Percentiles rank a stretch among this genome's conserved stretches.
Evolutionary conservation across 1,284 basidiomycete genomes (phyloP).

Genomic region (Spongispora temasekensis): DNA sequence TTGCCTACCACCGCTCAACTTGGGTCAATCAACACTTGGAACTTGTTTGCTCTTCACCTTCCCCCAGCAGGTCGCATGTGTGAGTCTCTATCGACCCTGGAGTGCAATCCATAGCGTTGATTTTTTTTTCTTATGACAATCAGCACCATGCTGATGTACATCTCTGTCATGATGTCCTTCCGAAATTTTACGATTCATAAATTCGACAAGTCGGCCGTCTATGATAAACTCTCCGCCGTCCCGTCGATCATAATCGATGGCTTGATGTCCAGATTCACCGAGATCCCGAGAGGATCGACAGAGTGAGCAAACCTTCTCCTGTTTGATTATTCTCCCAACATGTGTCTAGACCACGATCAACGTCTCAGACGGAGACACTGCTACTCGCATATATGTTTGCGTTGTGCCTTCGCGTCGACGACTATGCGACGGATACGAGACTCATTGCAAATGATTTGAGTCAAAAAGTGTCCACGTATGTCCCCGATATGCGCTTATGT

Average conservation of each 20-base stretch:
- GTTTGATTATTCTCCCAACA: conserved; percentile 1
- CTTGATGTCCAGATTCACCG: conserved; percentile 79
- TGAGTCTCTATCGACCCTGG: conserved; percentile 35
- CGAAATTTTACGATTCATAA: conserved; percentile 47
- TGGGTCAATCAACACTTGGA: conserved; percentile 70
- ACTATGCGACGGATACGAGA: conserved; percentile 69
- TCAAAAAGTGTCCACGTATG: conserved; percentile 64
- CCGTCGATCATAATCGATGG: conserved; percentile 72
- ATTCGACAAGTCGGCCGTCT: conserved; percentile 52
- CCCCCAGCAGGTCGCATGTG: conserved; percentile 60
- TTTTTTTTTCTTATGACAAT: too few relatives aligned
- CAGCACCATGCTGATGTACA: conserved; percentile 79
- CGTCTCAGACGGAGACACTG: conserved; percentile 68
- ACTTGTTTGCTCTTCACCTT: conserved; percentile 42
- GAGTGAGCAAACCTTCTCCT: conserved; percentile 44
- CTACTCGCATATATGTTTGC: conserved; percentile 80
- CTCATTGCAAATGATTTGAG: conserved; percentile 73
- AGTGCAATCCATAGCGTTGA: not conserved
- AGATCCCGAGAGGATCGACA: conserved; percentile 61
- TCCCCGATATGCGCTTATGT: conserved; percentile 9
- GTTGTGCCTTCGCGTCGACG: conserved; percentile 76
- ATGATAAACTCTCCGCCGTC: conserved; percentile 57
- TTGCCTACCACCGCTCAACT: conserved; percentile 64
- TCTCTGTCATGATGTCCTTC: conserved; percentile 76
- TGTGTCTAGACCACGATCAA: conserved; percentile 57